A percentile compares a stretch with the other conserved stretches of the same genome.
Evolutionary conservation across 441 rosid genomes (phyloP).

Genomic region (Erodium chrysanthum): DNA sequence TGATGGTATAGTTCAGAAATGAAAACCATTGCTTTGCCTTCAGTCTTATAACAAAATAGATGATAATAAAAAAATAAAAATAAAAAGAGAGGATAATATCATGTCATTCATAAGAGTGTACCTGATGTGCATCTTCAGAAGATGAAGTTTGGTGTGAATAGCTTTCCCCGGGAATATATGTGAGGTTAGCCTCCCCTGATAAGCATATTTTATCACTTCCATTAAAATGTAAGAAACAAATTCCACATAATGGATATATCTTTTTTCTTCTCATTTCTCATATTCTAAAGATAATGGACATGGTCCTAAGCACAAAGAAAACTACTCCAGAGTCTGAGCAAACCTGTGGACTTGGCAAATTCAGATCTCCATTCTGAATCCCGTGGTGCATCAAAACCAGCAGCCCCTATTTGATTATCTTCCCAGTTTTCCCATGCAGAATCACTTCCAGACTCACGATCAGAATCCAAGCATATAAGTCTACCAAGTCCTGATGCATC

Average conservation of each 20-base stretch:
- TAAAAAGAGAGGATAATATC: neutral
- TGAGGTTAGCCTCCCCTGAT: conserved; percentile 30
- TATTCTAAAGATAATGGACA: conserved; percentile 4
- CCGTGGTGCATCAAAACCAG: conserved; percentile 21
- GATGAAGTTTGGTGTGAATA: conserved; percentile 20
- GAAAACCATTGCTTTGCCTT: conserved; percentile 1
- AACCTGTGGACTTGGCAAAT: conserved; percentile 21
- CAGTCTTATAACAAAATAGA: neutral
- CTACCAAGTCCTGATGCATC: conserved; percentile 31
- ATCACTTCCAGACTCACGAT: conserved; percentile 38
- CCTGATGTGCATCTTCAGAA: conserved; percentile 28
- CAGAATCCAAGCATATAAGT: conserved; percentile 59
- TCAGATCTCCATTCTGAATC: conserved; percentile 26
- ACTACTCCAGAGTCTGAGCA: conserved; percentile 18
- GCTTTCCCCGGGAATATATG: conserved; percentile 20
- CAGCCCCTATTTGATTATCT: conserved; percentile 24
- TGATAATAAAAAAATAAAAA: neutral
- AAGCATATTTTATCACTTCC: conserved; percentile 22
- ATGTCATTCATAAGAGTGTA: conserved; percentile 16
- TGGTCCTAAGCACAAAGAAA: conserved; percentile 5
- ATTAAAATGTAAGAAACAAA: conserved; percentile 16
- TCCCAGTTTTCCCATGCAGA: conserved; percentile 24
- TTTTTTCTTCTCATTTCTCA: conserved; percentile 1
- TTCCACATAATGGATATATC: conserved; percentile 2
- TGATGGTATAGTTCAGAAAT: neutral